A percentile compares a stretch with the other conserved stretches of the same genome.
These are phyloP conservation scores for Aphanomyces euteiches DNA, from an alignment of 352 stramenopile species.

Conservation along the genomic window DNA sequence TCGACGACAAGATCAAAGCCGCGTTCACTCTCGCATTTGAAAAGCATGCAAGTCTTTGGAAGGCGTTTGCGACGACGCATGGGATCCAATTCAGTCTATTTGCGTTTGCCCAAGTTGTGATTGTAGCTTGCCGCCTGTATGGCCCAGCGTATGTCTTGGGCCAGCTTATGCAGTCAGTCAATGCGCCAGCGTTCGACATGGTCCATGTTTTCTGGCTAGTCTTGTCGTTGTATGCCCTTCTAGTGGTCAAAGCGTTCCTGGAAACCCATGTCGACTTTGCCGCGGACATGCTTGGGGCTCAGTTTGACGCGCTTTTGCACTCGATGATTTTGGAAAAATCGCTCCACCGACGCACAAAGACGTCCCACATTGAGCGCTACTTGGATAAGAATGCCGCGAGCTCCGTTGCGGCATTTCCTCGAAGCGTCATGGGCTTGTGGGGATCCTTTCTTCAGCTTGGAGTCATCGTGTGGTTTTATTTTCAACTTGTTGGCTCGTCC, in stretches of 20 bases:
- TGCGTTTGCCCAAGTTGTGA: slow-evolving; percentile 31
- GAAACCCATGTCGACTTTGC: slow-evolving; percentile 33
- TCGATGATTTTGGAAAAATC: slow-evolving; percentile 41
- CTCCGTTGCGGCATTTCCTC: neutral
- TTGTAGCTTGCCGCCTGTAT: slow-evolving; percentile 33
- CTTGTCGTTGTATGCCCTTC: slow-evolving; percentile 39
- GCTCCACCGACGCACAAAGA: slow-evolving; percentile 31
- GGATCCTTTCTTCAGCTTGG: slow-evolving; percentile 28
- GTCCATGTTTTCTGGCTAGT: slow-evolving; percentile 35
- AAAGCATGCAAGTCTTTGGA: slow-evolving; percentile 33
- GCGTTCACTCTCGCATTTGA: slow-evolving; percentile 32
- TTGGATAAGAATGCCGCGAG: slow-evolving; percentile 39
- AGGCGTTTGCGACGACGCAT: slow-evolving; percentile 1
- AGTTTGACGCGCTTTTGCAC: slow-evolving; percentile 34
- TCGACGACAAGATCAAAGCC: slow-evolving; percentile 28
- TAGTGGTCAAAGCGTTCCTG: slow-evolving; percentile 39
- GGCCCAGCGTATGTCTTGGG: slow-evolving; percentile 39
- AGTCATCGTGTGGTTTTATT: slow-evolving; percentile 40
- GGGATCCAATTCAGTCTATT: slow-evolving; percentile 13
- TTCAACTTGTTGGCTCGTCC: slow-evolving; percentile 33
- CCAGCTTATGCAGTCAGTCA: slow-evolving; percentile 41
- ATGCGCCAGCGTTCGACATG: slow-evolving; percentile 32
- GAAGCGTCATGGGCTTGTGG: too few species aligned
- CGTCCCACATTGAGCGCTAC: neutral
- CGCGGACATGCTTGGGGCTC: slow-evolving; percentile 34